These are phyloP conservation scores for Amborella trichopoda DNA, from an alignment of 164 flowering plant genomes.

Conservation along the genomic window DNA sequence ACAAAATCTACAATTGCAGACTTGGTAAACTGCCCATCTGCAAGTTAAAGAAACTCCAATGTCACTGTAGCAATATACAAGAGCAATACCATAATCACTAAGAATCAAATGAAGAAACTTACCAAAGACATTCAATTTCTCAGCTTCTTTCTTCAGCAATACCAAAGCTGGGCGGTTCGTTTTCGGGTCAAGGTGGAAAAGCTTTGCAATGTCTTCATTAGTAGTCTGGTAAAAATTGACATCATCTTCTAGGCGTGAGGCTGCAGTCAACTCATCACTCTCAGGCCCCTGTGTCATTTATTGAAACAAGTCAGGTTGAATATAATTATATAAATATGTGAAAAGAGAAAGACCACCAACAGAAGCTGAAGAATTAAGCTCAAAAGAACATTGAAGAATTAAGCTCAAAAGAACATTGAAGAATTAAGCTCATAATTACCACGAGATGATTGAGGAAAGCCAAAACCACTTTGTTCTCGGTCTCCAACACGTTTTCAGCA, in stretches of 20 bases:
- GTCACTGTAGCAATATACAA: neutral
- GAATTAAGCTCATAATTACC: no score
- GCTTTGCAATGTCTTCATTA: slow-evolving; percentile 68
- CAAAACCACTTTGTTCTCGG: slow-evolving; percentile 54
- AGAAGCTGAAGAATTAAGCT: neutral
- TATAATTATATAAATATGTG: neutral
- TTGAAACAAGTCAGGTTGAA: neutral
- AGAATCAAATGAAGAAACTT: slow-evolving; percentile 12
- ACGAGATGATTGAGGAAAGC: slow-evolving; percentile 75
- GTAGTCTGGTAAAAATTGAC: slow-evolving; percentile 87
- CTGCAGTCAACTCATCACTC: slow-evolving; percentile 77
- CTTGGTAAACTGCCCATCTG: slow-evolving; percentile 73
- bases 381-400: no score
- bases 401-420: neutral
- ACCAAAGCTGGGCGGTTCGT: slow-evolving; percentile 80
- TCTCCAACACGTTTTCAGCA: slow-evolving; percentile 48
- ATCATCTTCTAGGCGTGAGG: slow-evolving; percentile 81
- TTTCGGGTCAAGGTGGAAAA: slow-evolving; percentile 60
- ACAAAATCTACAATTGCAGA: slow-evolving; percentile 68
- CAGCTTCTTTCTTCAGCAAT: slow-evolving; percentile 77
- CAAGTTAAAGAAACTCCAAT: slow-evolving; percentile 7
- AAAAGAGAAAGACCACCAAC: neutral
- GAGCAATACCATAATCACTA: slow-evolving; percentile 1
- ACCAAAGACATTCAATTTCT: slow-evolving; percentile 74
- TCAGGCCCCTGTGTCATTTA: slow-evolving; percentile 56